These are phyloP conservation scores for Capsicum pubescens DNA, from an alignment of 257 asterid genomes.

Conservation along the genomic window DNA sequence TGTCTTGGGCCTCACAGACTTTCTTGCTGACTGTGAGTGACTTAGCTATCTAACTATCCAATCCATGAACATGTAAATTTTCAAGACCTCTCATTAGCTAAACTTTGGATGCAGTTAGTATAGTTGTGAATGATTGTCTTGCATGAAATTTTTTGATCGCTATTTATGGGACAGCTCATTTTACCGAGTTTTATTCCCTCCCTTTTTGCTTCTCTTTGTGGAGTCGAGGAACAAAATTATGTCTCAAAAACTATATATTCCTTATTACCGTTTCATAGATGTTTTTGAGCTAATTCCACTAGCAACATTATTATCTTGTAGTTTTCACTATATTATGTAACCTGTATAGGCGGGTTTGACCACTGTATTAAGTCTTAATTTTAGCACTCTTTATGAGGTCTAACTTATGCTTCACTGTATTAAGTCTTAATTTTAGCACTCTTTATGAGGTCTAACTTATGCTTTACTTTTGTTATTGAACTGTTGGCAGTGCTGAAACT, in stretches of 20 bases:
- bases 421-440: neutral
- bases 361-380: neutral
- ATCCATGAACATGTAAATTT: neutral
- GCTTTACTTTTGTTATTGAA: slow-evolving; percentile 32
- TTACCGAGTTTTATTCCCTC: neutral
- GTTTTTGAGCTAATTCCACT: slow-evolving; percentile 13
- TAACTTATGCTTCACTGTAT: neutral
- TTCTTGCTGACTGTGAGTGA: slow-evolving; percentile 84
- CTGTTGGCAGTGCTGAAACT: slow-evolving; percentile 75
- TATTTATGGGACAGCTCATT: neutral
- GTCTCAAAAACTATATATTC: neutral
- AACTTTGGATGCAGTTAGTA: neutral
- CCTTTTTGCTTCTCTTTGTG: slow-evolving; percentile 12
- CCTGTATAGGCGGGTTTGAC: neutral
- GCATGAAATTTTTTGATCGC: neutral
- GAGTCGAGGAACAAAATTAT: neutral
- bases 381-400: slow-evolving; percentile 20
- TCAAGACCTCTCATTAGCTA: neutral
- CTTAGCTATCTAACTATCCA: neutral
- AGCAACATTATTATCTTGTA: neutral
- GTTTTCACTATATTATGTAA: neutral
- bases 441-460: slow-evolving; percentile 21
- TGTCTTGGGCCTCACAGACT: slow-evolving; percentile 82
- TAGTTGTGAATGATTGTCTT: neutral
- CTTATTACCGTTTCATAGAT: neutral